Evolutionary conservation across 345 rosid genomes (phyloP), one percentile per base, ranked within the genome.

Genomic region (Eucalyptus sideroxylon): DNA sequence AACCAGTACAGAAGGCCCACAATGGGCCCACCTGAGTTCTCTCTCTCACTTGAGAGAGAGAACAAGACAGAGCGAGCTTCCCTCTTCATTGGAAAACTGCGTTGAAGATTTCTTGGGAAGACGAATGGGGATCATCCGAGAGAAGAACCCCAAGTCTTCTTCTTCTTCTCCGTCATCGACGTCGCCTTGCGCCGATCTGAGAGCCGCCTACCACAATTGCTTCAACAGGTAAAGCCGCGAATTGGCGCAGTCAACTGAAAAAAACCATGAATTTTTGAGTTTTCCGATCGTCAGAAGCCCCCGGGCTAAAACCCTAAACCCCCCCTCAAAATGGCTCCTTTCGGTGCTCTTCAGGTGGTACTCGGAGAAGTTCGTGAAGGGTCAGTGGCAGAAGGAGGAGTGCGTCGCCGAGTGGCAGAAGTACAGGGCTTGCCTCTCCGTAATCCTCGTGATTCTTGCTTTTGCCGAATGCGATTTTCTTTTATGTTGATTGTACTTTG

Each of bases 341-440:
- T 82, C 34, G 50, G 37, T 45, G 19, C 21, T 44, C 15, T 21
- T n/a, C 88, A 96, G 99, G 90, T 96, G 99, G 99, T 96, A 97
- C 69, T 93, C 97, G 1, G 99, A 97, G 88, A 96, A 95, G 90
- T 97, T 96, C 45, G 94, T 96, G 30, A 96, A 94, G 92, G 99
- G 98, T 82, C 95, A 93, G 89, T 96, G 98, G 98, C 95, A 94
- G 90, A 95, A 95, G 92, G 95, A 94, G 90, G 98, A 94, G 67
- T 96, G 98, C 88, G 91, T 91, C 67, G 92, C 91, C 23, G 98
- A 96, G 92, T 97, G 98, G 98, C 88, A 94, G 67, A 95, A 96
- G 82, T 96, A 97, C 93, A 93, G 95, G 91, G 95, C 93, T 60
- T 97, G 99, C 90, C 96, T 97, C 86, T 93, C 97, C 90, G 99